These are phyloP conservation scores for Elongisporangium anandrum DNA, from an alignment of 352 stramenopile species.

Conservation along the genomic window DNA sequence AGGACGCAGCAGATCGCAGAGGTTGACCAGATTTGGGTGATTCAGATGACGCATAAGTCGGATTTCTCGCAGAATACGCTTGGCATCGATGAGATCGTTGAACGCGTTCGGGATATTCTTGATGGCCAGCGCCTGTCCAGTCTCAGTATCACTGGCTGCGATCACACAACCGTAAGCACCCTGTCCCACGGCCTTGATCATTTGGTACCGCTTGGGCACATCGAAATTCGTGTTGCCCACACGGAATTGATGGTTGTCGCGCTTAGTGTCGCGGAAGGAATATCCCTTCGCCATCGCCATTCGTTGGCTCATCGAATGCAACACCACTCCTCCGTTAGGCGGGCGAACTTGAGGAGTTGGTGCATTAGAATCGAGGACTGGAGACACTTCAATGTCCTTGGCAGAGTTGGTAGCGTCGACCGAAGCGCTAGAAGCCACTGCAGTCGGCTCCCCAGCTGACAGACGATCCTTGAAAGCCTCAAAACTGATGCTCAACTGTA, in stretches of 20 bases:
- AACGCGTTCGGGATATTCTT: constrained; percentile 96
- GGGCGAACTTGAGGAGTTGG: constrained; percentile 50
- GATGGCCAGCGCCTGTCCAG: constrained; percentile 89
- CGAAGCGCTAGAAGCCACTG: not conserved
- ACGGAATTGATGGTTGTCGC: constrained; percentile 85
- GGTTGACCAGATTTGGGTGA: constrained; percentile 78
- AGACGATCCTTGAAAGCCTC: constrained; percentile 30
- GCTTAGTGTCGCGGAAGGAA: constrained; percentile 80
- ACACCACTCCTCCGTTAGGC: constrained; percentile 13
- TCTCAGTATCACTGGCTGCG: constrained; percentile 81
- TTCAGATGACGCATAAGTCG: constrained; percentile 86
- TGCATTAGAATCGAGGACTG: constrained; percentile 41
- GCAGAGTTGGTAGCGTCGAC: not conserved
- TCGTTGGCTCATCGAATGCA: constrained; percentile 56
- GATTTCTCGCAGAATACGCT: constrained; percentile 86
- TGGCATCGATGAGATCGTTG: constrained; percentile 84
- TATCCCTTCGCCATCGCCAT: constrained; percentile 58
- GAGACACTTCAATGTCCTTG: constrained; percentile 11
- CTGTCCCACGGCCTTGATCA: constrained; percentile 88
- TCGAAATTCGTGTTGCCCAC: constrained; percentile 87
- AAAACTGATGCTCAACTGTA: constrained; percentile 86
- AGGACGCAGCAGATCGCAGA: constrained; percentile 73
- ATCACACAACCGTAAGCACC: constrained; percentile 92
- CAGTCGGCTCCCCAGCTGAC: constrained; percentile 1
- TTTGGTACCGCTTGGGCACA: constrained; percentile 80